Base-by-base conservation (phyloP, 2,329 filamentous ascomycete genomes). In the Verticillium tricorpus region DNA sequence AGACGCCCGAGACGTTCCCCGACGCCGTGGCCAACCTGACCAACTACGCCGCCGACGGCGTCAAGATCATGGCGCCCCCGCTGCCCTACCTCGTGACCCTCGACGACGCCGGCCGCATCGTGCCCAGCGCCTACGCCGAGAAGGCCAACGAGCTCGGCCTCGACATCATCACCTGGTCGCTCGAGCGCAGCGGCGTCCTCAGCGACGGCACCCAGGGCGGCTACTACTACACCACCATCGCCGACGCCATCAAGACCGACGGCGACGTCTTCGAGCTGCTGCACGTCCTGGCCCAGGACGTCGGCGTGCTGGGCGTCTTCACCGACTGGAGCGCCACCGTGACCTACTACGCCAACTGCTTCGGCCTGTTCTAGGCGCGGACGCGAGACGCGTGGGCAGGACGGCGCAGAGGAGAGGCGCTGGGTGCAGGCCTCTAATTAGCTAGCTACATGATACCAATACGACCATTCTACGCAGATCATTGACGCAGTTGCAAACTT, bases 331-430 rank as follows among this genome's bases (percentile, higher is more conserved):
- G 84, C 17, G 84, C 85, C 12, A 89, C 88, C 0, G 82, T 85
- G 8, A 89, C 87, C 0, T 91, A 88, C 66, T 91, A 89, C 73
- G 89, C 88, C 65, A 91, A 89, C 68, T 91, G 89, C 74, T 86
- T 90, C 66, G 82, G 73, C 15, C 62, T 74, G 12, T 69, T 69
- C 11, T 70, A 35, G 63, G 25, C 25, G 25, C 25, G 25, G 28
- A 1, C 28, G 4, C 28, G 28, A 28, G 5, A 6, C 15, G 5
- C 15, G 37, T n/a, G n/a, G n/a, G n/a, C n/a, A n/a, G 25, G 25
- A 25, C 3, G 25, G 5, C 5, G 25, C 25, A 3, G 5, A 28
- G 1, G 28, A 28, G 19, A 50, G 25, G 7, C 7, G 5, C 5
- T 22, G n/a, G 40, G 15, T 12, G 11, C 8, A 15, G 1, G 2